Evolutionary conservation across 768 basidiomycete species (phyloP).

Genomic region (Jaapia argillacea): DNA sequence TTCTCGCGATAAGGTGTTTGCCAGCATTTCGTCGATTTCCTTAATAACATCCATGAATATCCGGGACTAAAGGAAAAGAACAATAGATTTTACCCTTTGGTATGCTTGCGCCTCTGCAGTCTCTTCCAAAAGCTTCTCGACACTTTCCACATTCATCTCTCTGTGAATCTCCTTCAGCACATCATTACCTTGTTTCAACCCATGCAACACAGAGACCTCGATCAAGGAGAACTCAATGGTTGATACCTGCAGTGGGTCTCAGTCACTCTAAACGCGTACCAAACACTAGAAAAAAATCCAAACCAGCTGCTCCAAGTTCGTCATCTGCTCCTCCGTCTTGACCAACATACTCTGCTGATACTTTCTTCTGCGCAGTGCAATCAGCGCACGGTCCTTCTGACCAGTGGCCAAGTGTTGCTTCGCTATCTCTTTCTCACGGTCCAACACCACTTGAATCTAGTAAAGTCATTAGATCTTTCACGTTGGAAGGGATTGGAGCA

Average conservation of each 20-base stretch:
- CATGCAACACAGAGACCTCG: conserved; percentile 87
- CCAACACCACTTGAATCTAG: conserved; percentile 80
- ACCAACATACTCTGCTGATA: conserved; percentile 83
- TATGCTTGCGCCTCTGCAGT: conserved; percentile 90
- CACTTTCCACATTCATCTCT: conserved; percentile 85
- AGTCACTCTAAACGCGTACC: neutral
- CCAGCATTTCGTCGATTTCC: conserved; percentile 89
- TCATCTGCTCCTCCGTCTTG: conserved; percentile 87
- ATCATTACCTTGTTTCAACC: conserved; percentile 86
- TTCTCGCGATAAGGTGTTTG: conserved; percentile 71
- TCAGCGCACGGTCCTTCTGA: conserved; percentile 78
- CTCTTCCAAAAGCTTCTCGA: conserved; percentile 91
- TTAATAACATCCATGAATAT: conserved; percentile 21
- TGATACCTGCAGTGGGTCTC: conserved; percentile 53
- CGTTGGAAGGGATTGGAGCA: neutral
- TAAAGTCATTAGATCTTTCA: neutral
- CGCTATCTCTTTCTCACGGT: conserved; percentile 85
- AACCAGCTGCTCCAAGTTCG: conserved; percentile 83
- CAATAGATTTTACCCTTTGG: conserved; percentile 50
- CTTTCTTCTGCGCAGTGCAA: conserved; percentile 83
- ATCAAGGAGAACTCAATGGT: conserved; percentile 95
- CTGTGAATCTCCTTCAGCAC: conserved; percentile 91
- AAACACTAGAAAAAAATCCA: neutral
- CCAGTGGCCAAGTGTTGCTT: conserved; percentile 71
- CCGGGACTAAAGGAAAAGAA: neutral